Evolutionary conservation across 73 alveolate genomes (phyloP), one percentile per base, ranked within the genome.

Genomic region (Paramecium octaurelia): DNA sequence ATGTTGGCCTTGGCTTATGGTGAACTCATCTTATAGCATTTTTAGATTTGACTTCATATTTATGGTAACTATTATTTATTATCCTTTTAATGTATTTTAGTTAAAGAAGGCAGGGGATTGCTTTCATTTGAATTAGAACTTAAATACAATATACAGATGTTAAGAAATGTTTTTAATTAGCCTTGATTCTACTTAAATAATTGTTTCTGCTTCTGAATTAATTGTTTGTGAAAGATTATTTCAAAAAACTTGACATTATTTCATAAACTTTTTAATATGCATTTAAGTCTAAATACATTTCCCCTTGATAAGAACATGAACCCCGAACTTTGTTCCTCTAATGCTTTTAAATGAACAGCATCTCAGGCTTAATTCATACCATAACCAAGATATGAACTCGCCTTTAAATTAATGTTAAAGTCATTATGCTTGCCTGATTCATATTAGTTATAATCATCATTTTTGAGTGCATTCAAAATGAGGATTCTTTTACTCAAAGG

Each of bases 401-500:
- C 46, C 71, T 70, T 71, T 1, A 89, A 29, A 43, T 58, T 24
- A 38, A 40, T 42, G 54, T 89, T 71, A 83, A 23, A n/a, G 9
- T 43, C 38, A 9, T 54, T 8, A 27, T n/a, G n/a, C n/a, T n/a
- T 88, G 42, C 16, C 58, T 31, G 90, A 48, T 29, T 69, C 48
- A 46, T 20, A 73, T n/a, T 43, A 27, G 11, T 35, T 42, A 7
- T 23, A 68, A 48, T 43, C 23, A 31, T 35, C 34, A 27, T 27
- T 27, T 35, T 69, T 43, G 23, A 89, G 71, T 4, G 94, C 73
- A 70, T 71, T 89, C 40, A 83, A 44, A 92, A 71, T 4, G 94
- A 89, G 8, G 94, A 91, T 12, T 92, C 94, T 7, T 92, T 92
- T 21, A 89, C 27, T 89, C 94, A 8, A 89, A 48, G 10, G 94